A percentile compares a stretch with the other conserved stretches of the same genome.
These are phyloP conservation scores for Saksenaea vasiformis DNA, from an alignment of 371 early-diverging fungal genomes.

Conservation along the genomic window DNA sequence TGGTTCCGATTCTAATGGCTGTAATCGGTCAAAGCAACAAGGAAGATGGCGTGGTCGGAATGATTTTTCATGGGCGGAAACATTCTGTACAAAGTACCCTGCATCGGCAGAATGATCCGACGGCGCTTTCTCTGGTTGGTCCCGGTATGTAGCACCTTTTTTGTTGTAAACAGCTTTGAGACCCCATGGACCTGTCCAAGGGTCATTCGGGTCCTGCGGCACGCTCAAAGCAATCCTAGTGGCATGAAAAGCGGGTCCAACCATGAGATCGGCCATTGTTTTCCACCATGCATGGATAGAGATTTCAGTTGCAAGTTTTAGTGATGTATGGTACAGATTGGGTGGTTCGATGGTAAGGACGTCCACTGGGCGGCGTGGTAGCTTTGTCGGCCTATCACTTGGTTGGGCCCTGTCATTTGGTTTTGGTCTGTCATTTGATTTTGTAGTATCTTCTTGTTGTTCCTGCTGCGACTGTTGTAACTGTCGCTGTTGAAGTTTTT, in stretches of 20 bases:
- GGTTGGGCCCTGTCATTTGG: constrained; percentile 1
- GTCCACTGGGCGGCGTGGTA: constrained; percentile 25
- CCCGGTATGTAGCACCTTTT: constrained; percentile 19
- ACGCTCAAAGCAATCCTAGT: constrained; percentile 39
- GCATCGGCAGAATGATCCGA: background rate
- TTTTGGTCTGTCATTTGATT: constrained; percentile 11
- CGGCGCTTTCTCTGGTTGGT: constrained; percentile 5
- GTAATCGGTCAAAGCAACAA: constrained; percentile 55
- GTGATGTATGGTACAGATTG: constrained; percentile 49
- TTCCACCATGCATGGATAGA: constrained; percentile 52
- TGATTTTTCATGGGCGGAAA: constrained; percentile 18
- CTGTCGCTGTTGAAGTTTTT: constrained; percentile 36
- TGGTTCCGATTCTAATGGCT: constrained; percentile 57
- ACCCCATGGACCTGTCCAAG: constrained; percentile 52
- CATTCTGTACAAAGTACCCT: constrained; percentile 41
- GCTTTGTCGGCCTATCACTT: constrained; percentile 7
- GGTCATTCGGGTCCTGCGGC: constrained; percentile 53
- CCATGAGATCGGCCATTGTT: constrained; percentile 40
- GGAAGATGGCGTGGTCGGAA: constrained; percentile 24
- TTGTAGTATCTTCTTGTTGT: constrained; percentile 8
- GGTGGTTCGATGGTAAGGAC: constrained; percentile 45
- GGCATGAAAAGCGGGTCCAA: constrained; percentile 46
- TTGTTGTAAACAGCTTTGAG: constrained; percentile 48
- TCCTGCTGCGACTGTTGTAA: constrained; percentile 29
- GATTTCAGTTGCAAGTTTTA: constrained; percentile 43